These are phyloP conservation scores for Usnea hakonensis DNA, from an alignment of 495 filamentous ascomycete genomes.

Conservation along the genomic window DNA sequence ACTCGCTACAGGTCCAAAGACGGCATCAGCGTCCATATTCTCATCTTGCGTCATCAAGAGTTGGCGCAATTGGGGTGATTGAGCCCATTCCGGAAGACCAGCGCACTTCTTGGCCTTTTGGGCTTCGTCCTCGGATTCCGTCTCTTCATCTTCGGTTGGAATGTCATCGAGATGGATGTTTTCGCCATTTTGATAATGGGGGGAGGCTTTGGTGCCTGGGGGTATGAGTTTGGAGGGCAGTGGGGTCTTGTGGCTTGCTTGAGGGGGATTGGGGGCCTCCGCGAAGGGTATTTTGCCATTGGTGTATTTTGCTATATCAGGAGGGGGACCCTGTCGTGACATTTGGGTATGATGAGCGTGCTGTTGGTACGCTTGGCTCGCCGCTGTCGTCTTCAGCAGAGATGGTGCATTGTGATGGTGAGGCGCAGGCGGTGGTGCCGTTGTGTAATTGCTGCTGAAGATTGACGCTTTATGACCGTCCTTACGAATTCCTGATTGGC, in stretches of 20 bases:
- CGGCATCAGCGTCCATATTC: constrained; percentile 64
- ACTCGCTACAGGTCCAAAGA: constrained; percentile 82
- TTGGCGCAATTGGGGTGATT: constrained; percentile 66
- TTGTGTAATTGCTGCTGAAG: constrained; percentile 56
- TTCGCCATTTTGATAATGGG: constrained; percentile 57
- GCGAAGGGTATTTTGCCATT: constrained; percentile 89
- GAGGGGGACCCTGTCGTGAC: constrained; percentile 54
- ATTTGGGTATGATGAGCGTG: constrained; percentile 44
- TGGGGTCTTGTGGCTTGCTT: constrained; percentile 46
- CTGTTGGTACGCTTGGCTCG: constrained; percentile 33
- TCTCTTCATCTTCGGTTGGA: constrained; percentile 83
- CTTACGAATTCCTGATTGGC: constrained; percentile 73
- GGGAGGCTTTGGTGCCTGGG: constrained; percentile 67
- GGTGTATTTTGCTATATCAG: constrained; percentile 74
- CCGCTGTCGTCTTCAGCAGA: constrained; percentile 20
- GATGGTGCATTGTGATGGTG: constrained; percentile 34
- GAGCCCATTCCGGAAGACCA: constrained; percentile 67
- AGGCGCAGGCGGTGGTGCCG: constrained; percentile 42
- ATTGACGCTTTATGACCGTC: constrained; percentile 53
- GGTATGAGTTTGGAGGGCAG: constrained; percentile 36
- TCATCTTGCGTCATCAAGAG: constrained; percentile 69
- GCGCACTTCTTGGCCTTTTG: constrained; percentile 54
- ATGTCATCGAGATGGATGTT: constrained; percentile 88
- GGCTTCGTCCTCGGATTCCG: constrained; percentile 79
- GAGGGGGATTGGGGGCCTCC: constrained; percentile 48